Base-by-base conservation (phyloP, 192 early-diverging fungal species). In the Entophlyctis luteolus region DNA sequence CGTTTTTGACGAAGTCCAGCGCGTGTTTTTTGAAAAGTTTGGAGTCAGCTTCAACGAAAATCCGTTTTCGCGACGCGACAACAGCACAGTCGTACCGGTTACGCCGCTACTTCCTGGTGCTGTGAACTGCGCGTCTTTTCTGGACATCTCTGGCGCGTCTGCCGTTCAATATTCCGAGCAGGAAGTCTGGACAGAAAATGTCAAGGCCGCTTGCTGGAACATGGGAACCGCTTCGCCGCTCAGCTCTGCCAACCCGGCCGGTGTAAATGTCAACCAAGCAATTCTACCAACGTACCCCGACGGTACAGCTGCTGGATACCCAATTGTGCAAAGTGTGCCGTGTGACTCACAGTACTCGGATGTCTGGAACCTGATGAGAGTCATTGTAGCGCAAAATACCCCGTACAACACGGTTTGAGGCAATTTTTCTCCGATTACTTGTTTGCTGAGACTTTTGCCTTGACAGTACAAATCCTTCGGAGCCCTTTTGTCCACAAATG, bases 21-120 rank as follows among this genome's bases (percentile, higher is more conserved):
- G 22, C 14, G 36, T 62, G 14, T 72, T 72, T 28, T 72, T 72
- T 45, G 65, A 72, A 28, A 66, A 39, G n/a, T 67, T 48, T 29
- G 71, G 62, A 10, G 39, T 47, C 46, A 18, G 46, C 4, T 70
- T 59, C 55, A 57, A 49, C 46, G 58, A 70, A 32, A 49, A 70
- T 34, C 42, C 57, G 2, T 55, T 59, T 28, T 22, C 31, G 10
- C 42, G 55, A 5, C 14, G 58, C 35, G 56, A 59, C 34, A 39
- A 70, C 27, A 37, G 4, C 48, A 70, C 38, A 35, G 48, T 16
- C 47, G 48, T 49, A 35, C 45, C 54, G n/a, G 20, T 57, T 54
- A 20, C 67, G 28, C 55, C 67, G 23, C 22, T 63, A 6, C 28
- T 27, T 49, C 68, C 56, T 20, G 46, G 38, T 59, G 33, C 37